These are phyloP conservation scores for Candida coleopterorum DNA, from an alignment of 805 yeast species.

Conservation along the genomic window DNA sequence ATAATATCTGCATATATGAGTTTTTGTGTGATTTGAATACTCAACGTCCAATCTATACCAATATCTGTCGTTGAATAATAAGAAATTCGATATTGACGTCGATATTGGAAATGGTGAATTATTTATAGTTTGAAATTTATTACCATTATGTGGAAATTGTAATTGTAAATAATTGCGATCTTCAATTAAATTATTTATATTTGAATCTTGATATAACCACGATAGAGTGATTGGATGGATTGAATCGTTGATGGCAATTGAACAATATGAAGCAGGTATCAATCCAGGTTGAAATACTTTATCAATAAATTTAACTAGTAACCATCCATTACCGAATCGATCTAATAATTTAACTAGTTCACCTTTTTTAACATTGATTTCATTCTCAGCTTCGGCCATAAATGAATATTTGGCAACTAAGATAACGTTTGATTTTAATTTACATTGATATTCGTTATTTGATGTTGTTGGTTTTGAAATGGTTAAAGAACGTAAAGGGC, in stretches of 20 bases:
- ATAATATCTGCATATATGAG: constrained; percentile 27
- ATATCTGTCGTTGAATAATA: constrained; percentile 20
- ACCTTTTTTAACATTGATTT: constrained; percentile 44
- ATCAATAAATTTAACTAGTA: constrained; percentile 51
- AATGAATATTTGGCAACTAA: constrained; percentile 45
- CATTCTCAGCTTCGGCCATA: constrained; percentile 39
- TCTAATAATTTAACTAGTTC: constrained; percentile 49
- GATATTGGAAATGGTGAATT: constrained; percentile 17
- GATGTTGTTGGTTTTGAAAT: constrained; percentile 13
- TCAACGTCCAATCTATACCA: constrained; percentile 34
- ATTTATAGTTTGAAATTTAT: constrained; percentile 19
- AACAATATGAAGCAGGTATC: constrained; percentile 48
- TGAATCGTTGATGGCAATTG: constrained; percentile 40
- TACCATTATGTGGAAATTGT: constrained; percentile 18
- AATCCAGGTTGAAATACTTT: constrained; percentile 43
- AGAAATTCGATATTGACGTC: constrained; percentile 24
- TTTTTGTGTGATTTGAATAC: constrained; percentile 15
- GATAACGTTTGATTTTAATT: constrained; percentile 29
- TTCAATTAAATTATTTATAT: constrained; percentile 10
- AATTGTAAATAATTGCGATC: constrained; percentile 24
- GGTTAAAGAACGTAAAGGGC: constrained; percentile 8
- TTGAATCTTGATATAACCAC: constrained; percentile 24
- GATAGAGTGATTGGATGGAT: constrained; percentile 32
- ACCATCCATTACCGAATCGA: constrained; percentile 49
- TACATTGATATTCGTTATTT: constrained; percentile 7